phyloP scores from a whole-genome alignment of 441 rosid species.

The Populus hybrid region DNA sequence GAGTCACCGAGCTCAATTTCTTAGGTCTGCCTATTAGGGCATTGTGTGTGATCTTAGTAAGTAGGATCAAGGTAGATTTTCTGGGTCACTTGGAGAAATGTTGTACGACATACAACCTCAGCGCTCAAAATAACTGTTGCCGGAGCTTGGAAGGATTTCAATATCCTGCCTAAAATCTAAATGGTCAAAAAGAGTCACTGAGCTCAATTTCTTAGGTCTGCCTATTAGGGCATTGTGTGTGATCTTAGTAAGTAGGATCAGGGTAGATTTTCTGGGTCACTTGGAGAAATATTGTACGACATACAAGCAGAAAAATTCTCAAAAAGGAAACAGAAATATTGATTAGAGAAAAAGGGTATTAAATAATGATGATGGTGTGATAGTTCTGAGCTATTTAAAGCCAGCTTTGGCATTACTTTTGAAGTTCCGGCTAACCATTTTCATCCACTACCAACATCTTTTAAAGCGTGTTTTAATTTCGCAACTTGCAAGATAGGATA shows the following conservation, averaged over 20 bases:
- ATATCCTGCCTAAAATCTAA: too few relatives aligned
- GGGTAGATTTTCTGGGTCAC: background rate
- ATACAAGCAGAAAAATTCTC: too few relatives aligned
- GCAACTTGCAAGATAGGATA: background rate
- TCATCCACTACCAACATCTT: background rate
- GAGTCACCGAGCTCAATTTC: too few relatives aligned
- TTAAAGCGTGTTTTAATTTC: background rate
- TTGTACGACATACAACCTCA: too few relatives aligned
- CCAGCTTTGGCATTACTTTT: background rate
- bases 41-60: too few relatives aligned
- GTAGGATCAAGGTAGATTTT: too few relatives aligned
- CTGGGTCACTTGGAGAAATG: too few relatives aligned
- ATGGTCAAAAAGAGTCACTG: background rate
- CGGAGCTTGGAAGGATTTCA: too few relatives aligned
- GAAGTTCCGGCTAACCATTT: background rate
- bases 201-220: background rate
- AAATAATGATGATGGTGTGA: background rate
- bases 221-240: background rate
- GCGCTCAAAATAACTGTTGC: too few relatives aligned
- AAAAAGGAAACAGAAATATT: background rate
- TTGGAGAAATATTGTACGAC: background rate
- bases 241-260: background rate
- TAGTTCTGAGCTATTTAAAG: background rate
- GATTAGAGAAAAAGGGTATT: background rate
- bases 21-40: too few relatives aligned